Base-by-base conservation (phyloP, 768 basidiomycete genomes). In the Calocera cornea region DNA sequence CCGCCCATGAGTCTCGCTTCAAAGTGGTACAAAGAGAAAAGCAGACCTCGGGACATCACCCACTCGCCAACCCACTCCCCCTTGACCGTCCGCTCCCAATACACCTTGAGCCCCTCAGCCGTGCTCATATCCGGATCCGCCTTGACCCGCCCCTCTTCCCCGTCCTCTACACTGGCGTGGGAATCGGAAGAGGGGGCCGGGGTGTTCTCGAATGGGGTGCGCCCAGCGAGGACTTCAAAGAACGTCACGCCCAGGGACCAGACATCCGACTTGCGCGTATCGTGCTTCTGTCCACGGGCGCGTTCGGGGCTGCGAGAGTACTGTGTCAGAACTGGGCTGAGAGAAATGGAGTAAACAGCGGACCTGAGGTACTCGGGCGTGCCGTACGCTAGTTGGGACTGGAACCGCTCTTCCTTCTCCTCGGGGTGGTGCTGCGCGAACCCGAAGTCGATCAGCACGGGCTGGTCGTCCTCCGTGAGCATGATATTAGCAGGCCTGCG, bases 361-460 rank as follows among this genome's bases (percentile, higher is more conserved):
- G 22, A 33, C 14, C 19, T 65, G 69, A 73, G 76, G 68, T 74
- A 91, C 80, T 95, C 93, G 31, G 94, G 93, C 2, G 95, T 98
- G 3, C 94, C 95, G 73, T 90, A 90, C 0, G 90, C 84, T 54
- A 92, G 81, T 72, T 89, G 89, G 71, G 88, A 90, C 70, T 86
- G 85, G 79, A 93, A 92, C 0, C 89, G 87, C 22, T 36, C 36
- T 84, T 84, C 31, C 60, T 36, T 38, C 36, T 14, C 1, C 49
- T 64, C 8, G 24, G 38, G 40, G 19, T 79, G 94, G 70, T 85
- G 85, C 73, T 95, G 90, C 1, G 95, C 92, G 72, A 98, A 99
- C 0, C 97, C 95, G 73, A 97, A 99, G 76, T 98, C 97, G 40
- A 97, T 89, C 2, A 98, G 83, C 1, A 97, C 89, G 0, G 77